Base-by-base conservation (phyloP, 805 yeast genomes). In the Saccharomycopsis amapae region DNA sequence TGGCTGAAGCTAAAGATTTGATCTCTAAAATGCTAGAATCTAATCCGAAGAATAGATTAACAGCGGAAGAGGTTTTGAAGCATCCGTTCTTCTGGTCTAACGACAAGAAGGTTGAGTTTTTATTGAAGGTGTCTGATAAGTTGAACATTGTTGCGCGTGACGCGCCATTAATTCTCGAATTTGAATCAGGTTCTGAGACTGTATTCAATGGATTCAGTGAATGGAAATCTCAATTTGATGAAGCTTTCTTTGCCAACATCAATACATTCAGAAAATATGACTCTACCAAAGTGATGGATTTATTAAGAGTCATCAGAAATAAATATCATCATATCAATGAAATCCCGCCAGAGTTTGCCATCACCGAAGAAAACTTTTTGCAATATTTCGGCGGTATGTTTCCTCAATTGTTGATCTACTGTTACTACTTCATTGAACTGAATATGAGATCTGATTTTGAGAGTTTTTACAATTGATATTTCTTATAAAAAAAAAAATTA, bases 251-350 rank as follows among this genome's bases (percentile, higher is more conserved):
- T 66, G 85, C 81, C 25, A 88, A 90, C 58, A 69, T 93, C 53
- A 96, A 95, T 17, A 86, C 85, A 58, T 93, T 87, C 61, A 73
- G 99, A 55, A 89, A 87, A 62, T 93, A 93, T 61, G 81, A 82
- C 53, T 75, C 83, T 0, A 78, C 74, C 47, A 84, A 79, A 55
- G 63, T 93, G 38, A 78, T 88, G 79, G 98, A 93, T 61, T 65
- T 93, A 42, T 64, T 93, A 48, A 69, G 99, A 48, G 96, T 96
- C 0, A 63, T 93, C 55, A 72, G 99, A 56, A 93, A 93, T 66
- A 93, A 93, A 62, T 82, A 86, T 58, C 97, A 93, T 62, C 99
- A 93, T 62, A 90, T 75, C 62, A 87, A 87, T 64, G 98, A 93
- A 61, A 65, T 89, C 58, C 96, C 96, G 1, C 71, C 65, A 7